phyloP scores from a whole-genome alignment of 495 filamentous ascomycete species.

The Talaromyces trachyspermus region DNA sequence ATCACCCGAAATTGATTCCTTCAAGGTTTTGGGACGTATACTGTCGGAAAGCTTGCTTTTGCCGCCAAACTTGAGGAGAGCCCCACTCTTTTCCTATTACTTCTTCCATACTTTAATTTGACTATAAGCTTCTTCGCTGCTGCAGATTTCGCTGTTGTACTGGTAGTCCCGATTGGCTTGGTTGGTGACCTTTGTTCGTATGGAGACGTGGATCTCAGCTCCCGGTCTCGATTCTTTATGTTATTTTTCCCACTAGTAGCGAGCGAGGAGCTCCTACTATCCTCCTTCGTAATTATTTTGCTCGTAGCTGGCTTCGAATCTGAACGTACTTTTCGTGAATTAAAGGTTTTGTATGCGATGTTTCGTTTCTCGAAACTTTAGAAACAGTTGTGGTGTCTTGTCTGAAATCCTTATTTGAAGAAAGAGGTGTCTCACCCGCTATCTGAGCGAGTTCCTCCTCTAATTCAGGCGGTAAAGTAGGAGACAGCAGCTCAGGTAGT shows the following conservation, averaged over 20 bases:
- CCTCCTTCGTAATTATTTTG: neutral
- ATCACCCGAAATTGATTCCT: constrained; percentile 14
- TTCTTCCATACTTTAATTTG: constrained; percentile 33
- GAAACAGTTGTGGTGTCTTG: constrained; percentile 7
- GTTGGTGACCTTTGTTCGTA: constrained; percentile 4
- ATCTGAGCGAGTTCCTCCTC: constrained; percentile 39
- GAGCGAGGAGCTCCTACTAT: neutral
- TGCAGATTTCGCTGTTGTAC: neutral
- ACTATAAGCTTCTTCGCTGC: constrained; percentile 17
- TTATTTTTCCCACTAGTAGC: neutral
- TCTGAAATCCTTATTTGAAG: constrained; percentile 10
- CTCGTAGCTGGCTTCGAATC: constrained; percentile 5
- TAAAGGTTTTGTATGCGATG: constrained; percentile 11
- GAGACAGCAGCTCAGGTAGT: constrained; percentile 35
- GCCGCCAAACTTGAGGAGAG: constrained; percentile 35
- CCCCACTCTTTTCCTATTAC: constrained; percentile 38
- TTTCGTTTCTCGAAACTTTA: constrained; percentile 11
- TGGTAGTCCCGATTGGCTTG: neutral
- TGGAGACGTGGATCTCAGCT: neutral
- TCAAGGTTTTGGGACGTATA: constrained; percentile 21
- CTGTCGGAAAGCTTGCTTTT: constrained; percentile 28
- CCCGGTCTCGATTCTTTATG: neutral
- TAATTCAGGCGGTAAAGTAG: constrained; percentile 42
- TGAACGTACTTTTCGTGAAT: constrained; percentile 6
- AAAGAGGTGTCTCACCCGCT: constrained; percentile 16